A percentile compares a stretch with the other conserved stretches of the same genome.
Conservation (phyloP, 164 flowering plant species). For the Chimonanthus salicifolius region DNA sequence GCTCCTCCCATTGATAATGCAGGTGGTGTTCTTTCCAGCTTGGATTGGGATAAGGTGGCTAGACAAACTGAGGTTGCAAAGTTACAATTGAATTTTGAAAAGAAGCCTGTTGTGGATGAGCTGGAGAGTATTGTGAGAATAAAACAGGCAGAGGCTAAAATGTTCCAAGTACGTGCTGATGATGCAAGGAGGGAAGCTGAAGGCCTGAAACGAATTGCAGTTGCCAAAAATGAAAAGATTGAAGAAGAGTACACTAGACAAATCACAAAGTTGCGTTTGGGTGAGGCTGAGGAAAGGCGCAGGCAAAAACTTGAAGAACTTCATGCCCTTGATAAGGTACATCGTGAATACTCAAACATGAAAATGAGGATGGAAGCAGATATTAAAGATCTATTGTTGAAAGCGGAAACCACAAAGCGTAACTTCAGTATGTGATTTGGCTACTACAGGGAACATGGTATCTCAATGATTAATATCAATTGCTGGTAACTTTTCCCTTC, state of each 20-base stretch:
- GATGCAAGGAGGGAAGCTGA: conserved; percentile 92
- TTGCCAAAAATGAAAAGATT: conserved; percentile 66
- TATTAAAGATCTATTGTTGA: conserved; percentile 64
- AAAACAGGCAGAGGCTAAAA: conserved; percentile 81
- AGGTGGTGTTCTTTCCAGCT: conserved; percentile 8
- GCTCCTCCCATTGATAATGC: conserved; percentile 15
- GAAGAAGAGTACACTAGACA: conserved; percentile 68
- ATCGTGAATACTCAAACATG: conserved; percentile 65
- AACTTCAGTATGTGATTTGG: conserved; percentile 43
- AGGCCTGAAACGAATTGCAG: conserved; percentile 65
- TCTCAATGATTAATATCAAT: background rate
- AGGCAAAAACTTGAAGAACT: conserved; percentile 74
- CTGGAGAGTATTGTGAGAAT: conserved; percentile 78
- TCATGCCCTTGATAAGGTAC: conserved; percentile 59
- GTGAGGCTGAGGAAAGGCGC: conserved; percentile 73
- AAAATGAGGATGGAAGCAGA: conserved; percentile 85
- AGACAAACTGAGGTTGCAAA: background rate
- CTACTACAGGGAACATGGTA: background rate
- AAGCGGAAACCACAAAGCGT: conserved; percentile 77
- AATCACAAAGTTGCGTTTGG: conserved; percentile 53
- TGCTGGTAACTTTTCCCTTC: conserved; percentile 15
- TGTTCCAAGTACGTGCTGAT: conserved; percentile 88
- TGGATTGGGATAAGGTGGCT: conserved; percentile 21
- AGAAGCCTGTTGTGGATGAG: conserved; percentile 56
- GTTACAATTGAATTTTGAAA: conserved; percentile 12